These are phyloP conservation scores for Mycena galericulata DNA, from an alignment of 768 basidiomycete species.

Conservation along the genomic window DNA sequence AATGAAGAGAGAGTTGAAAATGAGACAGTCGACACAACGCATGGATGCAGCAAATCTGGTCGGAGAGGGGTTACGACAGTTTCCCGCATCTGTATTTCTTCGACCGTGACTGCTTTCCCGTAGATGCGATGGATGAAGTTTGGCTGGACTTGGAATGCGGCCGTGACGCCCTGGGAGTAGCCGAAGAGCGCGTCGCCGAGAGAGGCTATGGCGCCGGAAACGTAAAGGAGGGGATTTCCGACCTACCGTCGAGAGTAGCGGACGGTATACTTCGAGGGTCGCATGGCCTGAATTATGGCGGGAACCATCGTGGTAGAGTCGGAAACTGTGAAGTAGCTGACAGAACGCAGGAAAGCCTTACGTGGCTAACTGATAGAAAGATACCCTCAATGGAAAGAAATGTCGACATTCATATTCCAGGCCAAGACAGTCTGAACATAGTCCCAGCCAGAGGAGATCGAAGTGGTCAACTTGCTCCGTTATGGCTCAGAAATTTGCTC, in stretches of 20 bases:
- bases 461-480: no score
- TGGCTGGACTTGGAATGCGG: slow-evolving; percentile 63
- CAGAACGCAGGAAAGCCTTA: not conserved
- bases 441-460: no score
- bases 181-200: slow-evolving; percentile 70
- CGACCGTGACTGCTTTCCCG: slow-evolving; percentile 55
- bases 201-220: slow-evolving; percentile 63
- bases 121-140: slow-evolving; percentile 64
- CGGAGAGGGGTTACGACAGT: slow-evolving; percentile 60
- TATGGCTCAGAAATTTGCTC: no score
- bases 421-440: no score
- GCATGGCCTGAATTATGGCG: slow-evolving; percentile 25
- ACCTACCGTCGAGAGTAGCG: slow-evolving; percentile 67
- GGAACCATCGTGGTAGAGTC: slow-evolving; percentile 61
- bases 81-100: slow-evolving; percentile 54
- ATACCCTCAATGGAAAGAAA: not conserved
- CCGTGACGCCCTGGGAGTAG: slow-evolving; percentile 66
- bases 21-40: not conserved
- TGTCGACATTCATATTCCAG: not conserved
- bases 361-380: not conserved
- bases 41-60: slow-evolving; percentile 49
- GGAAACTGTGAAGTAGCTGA: slow-evolving; percentile 49
- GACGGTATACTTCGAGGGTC: slow-evolving; percentile 48
- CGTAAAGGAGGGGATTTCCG: slow-evolving; percentile 62
- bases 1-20: not conserved